phyloP scores from a whole-genome alignment of 257 asterid genomes.

The Fraxinus excelsior region DNA sequence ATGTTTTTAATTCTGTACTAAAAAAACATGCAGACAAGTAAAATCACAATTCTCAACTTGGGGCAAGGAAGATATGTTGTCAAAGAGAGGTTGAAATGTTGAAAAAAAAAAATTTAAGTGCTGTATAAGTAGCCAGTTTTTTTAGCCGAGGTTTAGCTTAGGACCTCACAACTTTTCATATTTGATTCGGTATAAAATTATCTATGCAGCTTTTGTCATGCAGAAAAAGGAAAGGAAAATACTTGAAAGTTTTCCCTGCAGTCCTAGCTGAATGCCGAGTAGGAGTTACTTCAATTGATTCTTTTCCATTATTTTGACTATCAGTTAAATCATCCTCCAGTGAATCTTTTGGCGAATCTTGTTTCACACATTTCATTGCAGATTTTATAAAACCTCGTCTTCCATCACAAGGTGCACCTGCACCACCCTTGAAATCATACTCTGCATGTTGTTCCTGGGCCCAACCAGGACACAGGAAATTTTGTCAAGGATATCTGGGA shows the following conservation, averaged over 20 bases:
- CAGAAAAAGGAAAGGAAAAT: conserved; percentile 24
- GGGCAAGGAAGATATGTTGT: background rate
- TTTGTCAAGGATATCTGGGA: conserved; percentile 25
- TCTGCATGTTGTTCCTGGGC: conserved; percentile 50
- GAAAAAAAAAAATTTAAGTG: background rate
- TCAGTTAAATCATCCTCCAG: conserved; percentile 50
- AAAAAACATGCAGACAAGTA: conserved; percentile 1
- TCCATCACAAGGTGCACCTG: conserved; percentile 49
- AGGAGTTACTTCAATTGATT: conserved; percentile 54
- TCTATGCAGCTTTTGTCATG: conserved; percentile 9
- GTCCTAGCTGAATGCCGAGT: conserved; percentile 74
- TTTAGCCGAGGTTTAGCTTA: background rate
- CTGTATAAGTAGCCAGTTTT: background rate
- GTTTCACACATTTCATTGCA: conserved; percentile 38
- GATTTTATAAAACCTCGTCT: conserved; percentile 37
- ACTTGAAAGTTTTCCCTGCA: conserved; percentile 71
- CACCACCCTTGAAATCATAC: conserved; percentile 81
- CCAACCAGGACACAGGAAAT: conserved; percentile 16
- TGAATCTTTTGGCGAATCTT: conserved; percentile 44
- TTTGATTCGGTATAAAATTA: background rate
- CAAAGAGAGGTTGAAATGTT: background rate
- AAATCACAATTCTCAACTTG: background rate
- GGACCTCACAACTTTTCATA: background rate
- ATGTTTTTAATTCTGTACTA: background rate
- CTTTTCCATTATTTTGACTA: conserved; percentile 47